Base-by-base conservation (phyloP, 1,139 yeast species). In the Yamadazyma songkhlaensis region DNA sequence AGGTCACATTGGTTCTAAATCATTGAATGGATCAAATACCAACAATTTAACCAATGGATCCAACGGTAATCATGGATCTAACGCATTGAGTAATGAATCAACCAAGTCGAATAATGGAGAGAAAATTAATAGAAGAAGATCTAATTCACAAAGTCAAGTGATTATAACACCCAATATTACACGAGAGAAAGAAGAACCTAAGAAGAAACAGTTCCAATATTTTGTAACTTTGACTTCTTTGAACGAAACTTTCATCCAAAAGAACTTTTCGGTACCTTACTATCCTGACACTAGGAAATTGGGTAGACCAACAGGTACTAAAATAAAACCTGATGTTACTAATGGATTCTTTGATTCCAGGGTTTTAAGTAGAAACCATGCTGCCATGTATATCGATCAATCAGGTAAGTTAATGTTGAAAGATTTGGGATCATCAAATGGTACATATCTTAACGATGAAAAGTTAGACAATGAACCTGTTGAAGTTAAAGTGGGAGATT, bases 321-420 rank as follows among this genome's bases (percentile, higher is more conserved):
- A 79, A 49, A 78, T 84, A 36, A 75, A 76, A 46, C 90, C 95
- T 9, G 79, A 82, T 40, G 77, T 84, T 6, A 82, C 85, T 29
- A 94, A 94, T 57, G 98, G 98, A 0, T 90, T 78, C 58, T 92
- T 92, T 55, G 98, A 92, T 57, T 88, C 97, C 7, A 70, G 98
- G 28, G 98, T 94, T 10, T 72, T 92, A 36, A 84, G 95, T 32
- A 71, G 99, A 47, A 92, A 86, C 53, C 99, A 92, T 62, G 99
- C 99, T 0, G 92, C 87, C 50, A 66, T 92, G 45, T 87, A 79
- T 68, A 81, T 89, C 29, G 90, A 84, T 49, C 67, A 79, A n/a
- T 64, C 64, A 21, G 90, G 94, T 9, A 74, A 74, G 42, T 73
- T 92, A 25, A 87, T 77, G 75, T 74, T 92, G 29, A 79, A 83